These are phyloP conservation scores for Aspergillus quadrilineatus DNA, from an alignment of 2,329 filamentous ascomycete species.

Conservation along the genomic window DNA sequence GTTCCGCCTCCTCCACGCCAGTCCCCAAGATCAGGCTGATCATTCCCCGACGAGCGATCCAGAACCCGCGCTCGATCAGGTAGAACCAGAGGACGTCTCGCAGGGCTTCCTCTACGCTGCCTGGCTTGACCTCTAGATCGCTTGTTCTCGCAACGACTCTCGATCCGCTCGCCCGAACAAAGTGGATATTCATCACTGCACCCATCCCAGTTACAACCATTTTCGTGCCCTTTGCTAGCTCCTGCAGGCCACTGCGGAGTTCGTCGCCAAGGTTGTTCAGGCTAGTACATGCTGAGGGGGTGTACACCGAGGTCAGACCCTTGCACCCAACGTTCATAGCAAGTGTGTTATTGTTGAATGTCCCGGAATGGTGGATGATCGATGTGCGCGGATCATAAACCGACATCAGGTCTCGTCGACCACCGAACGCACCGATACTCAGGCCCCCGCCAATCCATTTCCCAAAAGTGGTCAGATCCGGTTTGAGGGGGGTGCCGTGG, in stretches of 20 bases:
- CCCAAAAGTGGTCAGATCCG: slow-evolving; percentile 64
- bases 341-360: slow-evolving; percentile 67
- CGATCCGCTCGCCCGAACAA: not conserved
- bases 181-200: slow-evolving; percentile 8
- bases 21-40: slow-evolving; percentile 7
- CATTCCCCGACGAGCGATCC: slow-evolving; percentile 11
- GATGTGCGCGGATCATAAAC: slow-evolving; percentile 7
- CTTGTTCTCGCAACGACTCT: not conserved
- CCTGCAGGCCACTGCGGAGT: not conserved
- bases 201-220: slow-evolving; percentile 2
- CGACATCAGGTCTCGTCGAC: slow-evolving; percentile 58
- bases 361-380: slow-evolving; percentile 57
- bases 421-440: slow-evolving; percentile 67
- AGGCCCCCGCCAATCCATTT: slow-evolving; percentile 68
- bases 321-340: slow-evolving; percentile 47
- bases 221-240: slow-evolving; percentile 1
- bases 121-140: not conserved
- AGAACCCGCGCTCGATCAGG: slow-evolving; percentile 9
- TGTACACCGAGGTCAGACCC: slow-evolving; percentile 5
- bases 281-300: not conserved
- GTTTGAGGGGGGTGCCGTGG: slow-evolving; percentile 43
- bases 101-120: not conserved
- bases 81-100: slow-evolving; percentile 6
- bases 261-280: slow-evolving; percentile 3
- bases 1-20: not conserved